Conservation (phyloP, 345 rosid genomes). For the Bruguiera parviflora region DNA sequence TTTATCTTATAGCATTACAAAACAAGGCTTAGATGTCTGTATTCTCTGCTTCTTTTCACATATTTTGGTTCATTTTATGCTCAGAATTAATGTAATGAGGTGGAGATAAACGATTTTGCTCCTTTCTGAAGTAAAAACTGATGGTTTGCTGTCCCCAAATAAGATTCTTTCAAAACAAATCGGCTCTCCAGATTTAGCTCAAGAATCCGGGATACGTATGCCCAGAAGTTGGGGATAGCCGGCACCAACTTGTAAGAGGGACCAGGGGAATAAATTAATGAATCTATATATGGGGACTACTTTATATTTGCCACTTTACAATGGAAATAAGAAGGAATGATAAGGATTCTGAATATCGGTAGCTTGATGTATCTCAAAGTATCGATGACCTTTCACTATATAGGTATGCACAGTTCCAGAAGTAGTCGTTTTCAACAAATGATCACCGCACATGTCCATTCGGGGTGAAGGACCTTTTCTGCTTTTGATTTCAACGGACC, state of each 20-base stretch:
- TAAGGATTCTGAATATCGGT: constrained; percentile 23
- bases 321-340: constrained; percentile 14
- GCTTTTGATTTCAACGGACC: background rate
- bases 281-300: background rate
- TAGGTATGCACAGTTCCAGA: background rate
- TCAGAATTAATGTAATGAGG: no score
- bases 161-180: no score
- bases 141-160: no score
- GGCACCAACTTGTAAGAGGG: constrained; percentile 29
- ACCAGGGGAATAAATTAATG: constrained; percentile 13
- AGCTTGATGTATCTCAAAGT: constrained; percentile 9
- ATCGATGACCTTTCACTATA: background rate
- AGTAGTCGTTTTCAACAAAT: constrained; percentile 13
- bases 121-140: no score
- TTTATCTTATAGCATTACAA: no score
- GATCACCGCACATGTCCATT: constrained; percentile 5
- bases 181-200: no score
- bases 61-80: no score
- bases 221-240: background rate
- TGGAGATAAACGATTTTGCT: no score
- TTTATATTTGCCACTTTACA: background rate
- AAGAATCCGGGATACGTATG: no score
- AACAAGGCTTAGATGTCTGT: no score
- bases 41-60: no score
- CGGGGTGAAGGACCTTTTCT: background rate